phyloP scores from a whole-genome alignment of 2,329 filamentous ascomycete genomes.

The Exophiala dermatitidis region DNA sequence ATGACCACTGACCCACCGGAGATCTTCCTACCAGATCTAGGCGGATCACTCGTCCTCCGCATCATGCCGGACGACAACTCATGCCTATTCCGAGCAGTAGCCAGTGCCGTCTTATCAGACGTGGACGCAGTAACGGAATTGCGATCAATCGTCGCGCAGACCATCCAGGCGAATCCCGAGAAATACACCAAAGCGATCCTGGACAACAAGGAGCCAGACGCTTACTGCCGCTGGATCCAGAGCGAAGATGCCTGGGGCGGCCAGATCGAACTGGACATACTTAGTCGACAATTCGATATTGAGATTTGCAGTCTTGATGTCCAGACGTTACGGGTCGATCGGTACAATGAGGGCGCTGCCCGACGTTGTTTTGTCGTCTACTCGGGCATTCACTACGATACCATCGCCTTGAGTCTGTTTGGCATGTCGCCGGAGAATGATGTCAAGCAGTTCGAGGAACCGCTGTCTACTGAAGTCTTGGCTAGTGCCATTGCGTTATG shows the following conservation, averaged over 20 bases:
- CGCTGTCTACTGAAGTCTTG: conserved; percentile 46
- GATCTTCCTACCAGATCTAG: conserved; percentile 49
- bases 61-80: conserved; percentile 97
- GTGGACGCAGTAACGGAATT: conserved; percentile 65
- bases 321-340: conserved; percentile 58
- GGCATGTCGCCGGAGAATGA: conserved; percentile 65
- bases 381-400: conserved; percentile 89
- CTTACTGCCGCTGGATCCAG: conserved; percentile 77
- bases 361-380: conserved; percentile 69
- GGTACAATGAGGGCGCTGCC: conserved; percentile 67
- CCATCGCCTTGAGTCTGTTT: conserved; percentile 66
- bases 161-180: conserved; percentile 65
- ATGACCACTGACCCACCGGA: conserved; percentile 54
- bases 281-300: conserved; percentile 76
- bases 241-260: conserved; percentile 81
- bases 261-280: conserved; percentile 77
- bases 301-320: conserved; percentile 84
- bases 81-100: conserved; percentile 86
- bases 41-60: conserved; percentile 61
- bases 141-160: conserved; percentile 67
- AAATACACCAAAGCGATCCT: conserved; percentile 71
- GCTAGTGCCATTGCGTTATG: conserved; percentile 59
- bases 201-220: conserved; percentile 57
- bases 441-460: conserved; percentile 62
- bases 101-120: conserved; percentile 64